Evolutionary conservation across 257 asterid genomes (phyloP).

Genomic region (Pogostemon cablin): DNA sequence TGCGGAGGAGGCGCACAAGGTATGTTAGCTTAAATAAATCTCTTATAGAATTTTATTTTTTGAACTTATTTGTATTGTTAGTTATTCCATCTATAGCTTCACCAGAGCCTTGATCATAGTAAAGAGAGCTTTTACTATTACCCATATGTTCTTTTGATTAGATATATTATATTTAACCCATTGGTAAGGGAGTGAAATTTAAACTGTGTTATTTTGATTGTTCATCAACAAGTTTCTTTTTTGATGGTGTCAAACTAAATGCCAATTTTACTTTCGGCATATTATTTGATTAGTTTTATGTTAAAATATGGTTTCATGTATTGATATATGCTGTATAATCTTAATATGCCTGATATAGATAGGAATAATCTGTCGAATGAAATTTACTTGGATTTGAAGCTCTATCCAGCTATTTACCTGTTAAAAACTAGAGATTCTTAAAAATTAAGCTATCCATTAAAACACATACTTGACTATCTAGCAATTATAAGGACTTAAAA

Average conservation of each 20-base stretch:
- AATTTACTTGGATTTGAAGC: not conserved
- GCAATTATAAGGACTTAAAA: not conserved
- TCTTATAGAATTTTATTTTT: too few species aligned
- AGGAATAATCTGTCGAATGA: not conserved
- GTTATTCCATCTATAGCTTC: too few species aligned
- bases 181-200: not conserved
- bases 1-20: constrained; percentile 92
- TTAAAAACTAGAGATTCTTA: not conserved
- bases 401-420: not conserved
- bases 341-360: not conserved
- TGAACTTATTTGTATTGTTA: too few species aligned
- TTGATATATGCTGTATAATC: not conserved
- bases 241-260: not conserved
- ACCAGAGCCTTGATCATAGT: not conserved
- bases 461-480: not conserved
- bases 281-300: not conserved
- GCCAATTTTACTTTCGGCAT: not conserved
- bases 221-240: not conserved
- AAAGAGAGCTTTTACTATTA: not conserved
- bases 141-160: not conserved
- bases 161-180: not conserved
- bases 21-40: constrained; percentile 9
- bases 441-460: not conserved
- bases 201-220: not conserved
- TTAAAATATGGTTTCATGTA: not conserved